These are phyloP conservation scores for Histomonas meleagridis DNA, from an alignment of 208 protist genomes.

Conservation along the genomic window DNA sequence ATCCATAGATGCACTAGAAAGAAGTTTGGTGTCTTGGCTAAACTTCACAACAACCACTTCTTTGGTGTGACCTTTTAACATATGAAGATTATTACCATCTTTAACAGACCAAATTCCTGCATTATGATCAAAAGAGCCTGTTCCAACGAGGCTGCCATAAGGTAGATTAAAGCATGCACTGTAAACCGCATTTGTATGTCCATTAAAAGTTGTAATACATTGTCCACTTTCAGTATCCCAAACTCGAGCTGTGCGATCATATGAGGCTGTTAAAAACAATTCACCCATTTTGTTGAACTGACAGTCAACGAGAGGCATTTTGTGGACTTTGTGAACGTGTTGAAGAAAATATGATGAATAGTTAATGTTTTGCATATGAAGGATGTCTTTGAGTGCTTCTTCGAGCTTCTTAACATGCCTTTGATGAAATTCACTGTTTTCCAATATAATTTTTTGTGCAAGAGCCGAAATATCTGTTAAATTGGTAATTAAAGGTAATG, in stretches of 20 bases:
- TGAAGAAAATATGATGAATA: neutral
- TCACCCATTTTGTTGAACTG: slow-evolving; percentile 49
- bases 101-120: neutral
- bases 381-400: neutral
- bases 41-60: slow-evolving; percentile 75
- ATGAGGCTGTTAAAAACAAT: slow-evolving; percentile 75
- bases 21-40: slow-evolving; percentile 49
- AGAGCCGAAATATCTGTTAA: neutral
- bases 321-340: neutral
- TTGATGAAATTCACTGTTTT: neutral
- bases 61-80: neutral
- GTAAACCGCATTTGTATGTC: slow-evolving; percentile 84
- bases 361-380: neutral
- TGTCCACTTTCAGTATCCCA: slow-evolving; percentile 76
- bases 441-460: neutral
- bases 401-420: neutral
- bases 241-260: slow-evolving; percentile 74
- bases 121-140: neutral
- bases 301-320: neutral
- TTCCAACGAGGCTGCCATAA: slow-evolving; percentile 63
- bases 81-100: neutral
- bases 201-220: slow-evolving; percentile 72
- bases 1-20: slow-evolving; percentile 83
- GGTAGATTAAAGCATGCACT: slow-evolving; percentile 82
- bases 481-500: neutral